phyloP scores from a whole-genome alignment of 2,329 filamentous ascomycete species.

The Alternaria sp. region DNA sequence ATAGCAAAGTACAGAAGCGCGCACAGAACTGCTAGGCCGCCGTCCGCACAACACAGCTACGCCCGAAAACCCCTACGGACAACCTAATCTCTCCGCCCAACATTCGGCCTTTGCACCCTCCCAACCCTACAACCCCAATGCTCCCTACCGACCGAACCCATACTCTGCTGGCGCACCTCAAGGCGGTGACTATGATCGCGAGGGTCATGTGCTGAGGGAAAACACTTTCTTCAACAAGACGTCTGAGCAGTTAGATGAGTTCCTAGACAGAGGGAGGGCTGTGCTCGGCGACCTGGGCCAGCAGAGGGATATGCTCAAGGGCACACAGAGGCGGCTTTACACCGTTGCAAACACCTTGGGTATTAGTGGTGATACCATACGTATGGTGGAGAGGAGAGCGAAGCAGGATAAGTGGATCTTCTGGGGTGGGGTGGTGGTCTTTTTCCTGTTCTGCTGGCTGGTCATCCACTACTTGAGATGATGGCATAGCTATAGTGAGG shows the following conservation, averaged over 20 bases:
- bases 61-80: constrained; percentile 91
- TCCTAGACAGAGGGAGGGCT: constrained; percentile 87
- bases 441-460: constrained; percentile 91
- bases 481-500: neutral
- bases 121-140: constrained; percentile 37
- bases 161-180: constrained; percentile 47
- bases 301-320: constrained; percentile 94
- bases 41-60: constrained; percentile 79
- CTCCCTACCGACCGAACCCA: constrained; percentile 52
- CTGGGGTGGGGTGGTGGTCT: constrained; percentile 82
- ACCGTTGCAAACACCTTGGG: constrained; percentile 93
- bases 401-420: constrained; percentile 99
- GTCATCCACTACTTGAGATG: constrained; percentile 81
- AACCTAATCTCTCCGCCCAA: constrained; percentile 30
- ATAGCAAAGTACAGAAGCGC: constrained; percentile 70
- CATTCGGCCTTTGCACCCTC: constrained; percentile 45
- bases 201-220: constrained; percentile 85
- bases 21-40: constrained; percentile 83
- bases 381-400: constrained; percentile 92
- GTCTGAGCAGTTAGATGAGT: constrained; percentile 88
- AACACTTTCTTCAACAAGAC: constrained; percentile 86
- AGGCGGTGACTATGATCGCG: constrained; percentile 69
- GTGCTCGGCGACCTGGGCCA: constrained; percentile 88
- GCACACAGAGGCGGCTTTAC: constrained; percentile 89
- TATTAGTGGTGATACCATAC: constrained; percentile 92